These are phyloP conservation scores for Penicillium nordicum DNA, from an alignment of 2,329 filamentous ascomycete genomes.

Conservation along the genomic window DNA sequence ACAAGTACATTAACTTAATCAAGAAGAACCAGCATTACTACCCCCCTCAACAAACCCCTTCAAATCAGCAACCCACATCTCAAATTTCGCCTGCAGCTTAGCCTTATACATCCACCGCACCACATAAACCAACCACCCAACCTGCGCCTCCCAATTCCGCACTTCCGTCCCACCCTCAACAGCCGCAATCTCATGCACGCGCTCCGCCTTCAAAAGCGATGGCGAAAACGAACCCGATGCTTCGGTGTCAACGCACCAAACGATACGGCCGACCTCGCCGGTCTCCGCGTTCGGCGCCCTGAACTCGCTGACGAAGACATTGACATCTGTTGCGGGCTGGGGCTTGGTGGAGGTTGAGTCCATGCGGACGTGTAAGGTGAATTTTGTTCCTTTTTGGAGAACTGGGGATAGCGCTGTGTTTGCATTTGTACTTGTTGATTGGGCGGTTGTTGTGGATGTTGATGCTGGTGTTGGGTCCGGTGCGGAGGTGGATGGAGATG, in stretches of 20 bases:
- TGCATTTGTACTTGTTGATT: not conserved
- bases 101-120: slow-evolving; percentile 43
- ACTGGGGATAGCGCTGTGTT: slow-evolving; percentile 18
- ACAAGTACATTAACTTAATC: not conserved
- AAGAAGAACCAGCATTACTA: not conserved
- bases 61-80: slow-evolving; percentile 42
- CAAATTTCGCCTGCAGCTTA: slow-evolving; percentile 38
- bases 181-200: slow-evolving; percentile 48
- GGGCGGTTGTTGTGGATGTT: slow-evolving; percentile 8
- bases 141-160: slow-evolving; percentile 47
- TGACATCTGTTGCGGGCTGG: slow-evolving; percentile 24
- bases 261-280: slow-evolving; percentile 23
- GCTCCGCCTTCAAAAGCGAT: slow-evolving; percentile 43
- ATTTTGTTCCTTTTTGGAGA: slow-evolving; percentile 40
- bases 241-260: slow-evolving; percentile 28
- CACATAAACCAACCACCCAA: slow-evolving; percentile 41
- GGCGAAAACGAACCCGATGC: slow-evolving; percentile 30
- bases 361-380: slow-evolving; percentile 47
- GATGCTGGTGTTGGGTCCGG: slow-evolving; percentile 7
- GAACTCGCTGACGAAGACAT: slow-evolving; percentile 34
- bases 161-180: slow-evolving; percentile 33
- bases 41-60: slow-evolving; percentile 39
- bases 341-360: slow-evolving; percentile 25
- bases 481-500: not conserved
- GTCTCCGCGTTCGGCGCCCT: slow-evolving; percentile 26